These are phyloP conservation scores for Karstenula rhodostoma DNA, from an alignment of 2,329 filamentous ascomycete genomes.

Conservation along the genomic window DNA sequence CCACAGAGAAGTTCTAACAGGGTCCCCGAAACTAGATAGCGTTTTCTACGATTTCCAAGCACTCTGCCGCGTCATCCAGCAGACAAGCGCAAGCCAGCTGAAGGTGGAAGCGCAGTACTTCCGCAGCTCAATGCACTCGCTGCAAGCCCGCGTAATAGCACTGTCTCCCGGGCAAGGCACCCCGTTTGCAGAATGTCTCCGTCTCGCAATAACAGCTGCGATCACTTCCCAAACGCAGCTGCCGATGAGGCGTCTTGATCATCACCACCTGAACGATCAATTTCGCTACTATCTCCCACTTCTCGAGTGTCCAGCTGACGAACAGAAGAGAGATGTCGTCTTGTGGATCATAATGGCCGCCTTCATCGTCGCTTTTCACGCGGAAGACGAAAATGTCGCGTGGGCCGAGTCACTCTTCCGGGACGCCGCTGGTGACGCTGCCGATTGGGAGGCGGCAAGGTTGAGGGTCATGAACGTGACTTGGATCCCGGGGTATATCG, in stretches of 20 bases:
- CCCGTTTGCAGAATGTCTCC: slow-evolving; percentile 1
- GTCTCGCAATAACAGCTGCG: not conserved
- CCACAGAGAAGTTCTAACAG: not conserved
- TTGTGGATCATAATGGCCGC: not conserved
- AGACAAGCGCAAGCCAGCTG: not conserved
- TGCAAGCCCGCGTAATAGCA: not conserved
- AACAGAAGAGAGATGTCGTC: not conserved
- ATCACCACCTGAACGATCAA: not conserved
- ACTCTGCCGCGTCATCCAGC: not conserved
- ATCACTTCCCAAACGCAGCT: not conserved
- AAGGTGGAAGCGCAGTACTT: not conserved
- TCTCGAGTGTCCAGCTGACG: not conserved
- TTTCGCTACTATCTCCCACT: not conserved
- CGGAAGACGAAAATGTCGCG: not conserved
- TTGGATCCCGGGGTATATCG: not conserved
- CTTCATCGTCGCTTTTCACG: not conserved
- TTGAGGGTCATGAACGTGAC: not conserved
- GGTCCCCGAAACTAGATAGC: not conserved
- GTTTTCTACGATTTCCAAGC: not conserved
- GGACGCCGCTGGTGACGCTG: not conserved
- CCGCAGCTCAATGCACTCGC: not conserved
- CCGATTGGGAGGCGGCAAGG: not conserved
- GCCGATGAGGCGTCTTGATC: not conserved
- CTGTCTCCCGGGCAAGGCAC: not conserved
- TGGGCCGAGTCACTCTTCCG: not conserved